phyloP scores from a whole-genome alignment of 2,329 filamentous ascomycete species.

The Pyrenochaeta sp. region DNA sequence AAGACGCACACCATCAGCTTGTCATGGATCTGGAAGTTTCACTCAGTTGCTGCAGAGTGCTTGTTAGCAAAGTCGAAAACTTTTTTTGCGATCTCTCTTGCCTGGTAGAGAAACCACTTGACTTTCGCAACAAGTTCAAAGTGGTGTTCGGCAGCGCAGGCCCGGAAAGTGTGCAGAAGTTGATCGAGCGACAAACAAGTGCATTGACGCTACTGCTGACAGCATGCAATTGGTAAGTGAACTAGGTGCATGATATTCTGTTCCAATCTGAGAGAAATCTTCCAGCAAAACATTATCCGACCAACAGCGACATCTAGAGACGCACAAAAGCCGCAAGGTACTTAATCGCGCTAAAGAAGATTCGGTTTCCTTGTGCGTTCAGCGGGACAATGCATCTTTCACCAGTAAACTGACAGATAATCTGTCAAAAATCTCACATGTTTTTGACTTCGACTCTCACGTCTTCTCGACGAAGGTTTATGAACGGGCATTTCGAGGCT shows the following conservation, averaged over 20 bases:
- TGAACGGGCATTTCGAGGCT: conserved; percentile 6
- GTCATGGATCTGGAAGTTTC: conserved; percentile 24
- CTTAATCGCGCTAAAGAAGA: conserved; percentile 8
- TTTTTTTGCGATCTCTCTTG: conserved; percentile 9
- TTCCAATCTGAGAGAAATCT: too few species aligned
- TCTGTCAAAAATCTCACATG: conserved; percentile 15
- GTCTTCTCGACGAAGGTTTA: conserved; percentile 16
- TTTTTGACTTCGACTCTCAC: conserved; percentile 22
- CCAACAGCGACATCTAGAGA: conserved; percentile 12
- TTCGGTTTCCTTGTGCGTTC: conserved; percentile 14
- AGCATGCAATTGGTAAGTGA: conserved; percentile 20
- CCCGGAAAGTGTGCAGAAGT: conserved; percentile 14
- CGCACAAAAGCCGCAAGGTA: conserved; percentile 7
- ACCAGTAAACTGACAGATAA: conserved; percentile 14
- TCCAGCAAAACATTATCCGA: neutral
- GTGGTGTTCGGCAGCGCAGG: conserved; percentile 12
- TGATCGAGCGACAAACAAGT: conserved; percentile 20
- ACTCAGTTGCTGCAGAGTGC: conserved; percentile 16
- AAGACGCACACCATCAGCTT: conserved; percentile 19
- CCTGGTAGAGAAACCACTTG: conserved; percentile 1
- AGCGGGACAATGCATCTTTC: conserved; percentile 12
- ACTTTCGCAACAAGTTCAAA: conserved; percentile 7
- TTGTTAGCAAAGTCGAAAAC: conserved; percentile 13
- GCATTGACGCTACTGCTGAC: conserved; percentile 24
- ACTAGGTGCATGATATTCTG: neutral